Evolutionary conservation across 306 rosid species (phyloP).

Genomic region (Erythrophleum fordii): DNA sequence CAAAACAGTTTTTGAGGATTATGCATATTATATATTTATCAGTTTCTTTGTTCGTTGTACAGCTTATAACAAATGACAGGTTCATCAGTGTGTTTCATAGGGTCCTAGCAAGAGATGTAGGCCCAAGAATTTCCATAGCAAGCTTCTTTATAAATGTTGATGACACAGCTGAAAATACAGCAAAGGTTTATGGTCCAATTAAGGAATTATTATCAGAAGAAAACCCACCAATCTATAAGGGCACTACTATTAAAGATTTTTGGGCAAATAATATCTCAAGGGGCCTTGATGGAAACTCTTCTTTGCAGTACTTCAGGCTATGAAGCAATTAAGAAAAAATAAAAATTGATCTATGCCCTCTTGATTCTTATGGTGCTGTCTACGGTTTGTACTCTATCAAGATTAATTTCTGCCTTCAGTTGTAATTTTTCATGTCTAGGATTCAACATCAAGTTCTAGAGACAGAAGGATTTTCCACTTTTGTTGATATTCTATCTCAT

Average conservation of each 20-base stretch:
- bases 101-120: constrained; percentile 35
- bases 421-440: not conserved
- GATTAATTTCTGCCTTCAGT: not conserved
- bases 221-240: constrained; percentile 45
- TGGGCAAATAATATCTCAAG: not conserved
- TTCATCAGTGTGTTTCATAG: constrained; percentile 45
- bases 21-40: not conserved
- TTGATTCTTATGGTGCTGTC: not conserved
- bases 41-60: constrained; percentile 20
- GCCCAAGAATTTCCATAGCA: constrained; percentile 52
- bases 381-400: not conserved
- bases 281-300: constrained; percentile 27
- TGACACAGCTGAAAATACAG: not conserved
- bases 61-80: constrained; percentile 50
- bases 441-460: not conserved
- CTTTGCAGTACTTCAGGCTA: not conserved
- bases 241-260: constrained; percentile 18
- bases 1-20: not conserved
- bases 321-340: not conserved
- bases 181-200: constrained; percentile 55
- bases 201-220: constrained; percentile 61
- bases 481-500: not conserved
- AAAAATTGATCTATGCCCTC: not conserved
- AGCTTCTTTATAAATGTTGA: constrained; percentile 39
- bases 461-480: not conserved